phyloP scores from a whole-genome alignment of 2,329 filamentous ascomycete species.

The Arthrobotrys iridis region DNA sequence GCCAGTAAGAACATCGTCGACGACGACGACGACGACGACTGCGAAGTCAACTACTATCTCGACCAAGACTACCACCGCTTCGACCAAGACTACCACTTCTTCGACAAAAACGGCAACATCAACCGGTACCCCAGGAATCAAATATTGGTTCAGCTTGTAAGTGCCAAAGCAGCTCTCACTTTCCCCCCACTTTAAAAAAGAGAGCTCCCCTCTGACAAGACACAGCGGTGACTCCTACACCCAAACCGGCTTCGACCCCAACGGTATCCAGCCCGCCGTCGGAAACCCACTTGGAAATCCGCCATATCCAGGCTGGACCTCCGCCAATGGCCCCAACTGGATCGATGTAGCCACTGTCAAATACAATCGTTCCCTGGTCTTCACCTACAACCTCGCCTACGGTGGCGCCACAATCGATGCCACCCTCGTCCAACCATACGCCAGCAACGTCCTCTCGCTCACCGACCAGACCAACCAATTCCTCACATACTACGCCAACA shows the following conservation, averaged over 20 bases:
- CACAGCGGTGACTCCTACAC: conserved; percentile 70
- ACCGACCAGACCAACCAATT: conserved; percentile 67
- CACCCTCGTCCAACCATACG: conserved; percentile 66
- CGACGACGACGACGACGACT: conserved; percentile 14
- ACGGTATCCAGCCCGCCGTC: conserved; percentile 65
- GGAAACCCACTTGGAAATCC: conserved; percentile 72
- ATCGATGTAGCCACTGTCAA: conserved; percentile 65
- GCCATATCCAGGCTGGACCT: conserved; percentile 66
- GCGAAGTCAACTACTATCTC: conserved; percentile 24
- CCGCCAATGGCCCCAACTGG: conserved; percentile 67
- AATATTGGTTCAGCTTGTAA: conserved; percentile 47
- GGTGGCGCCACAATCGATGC: conserved; percentile 68
- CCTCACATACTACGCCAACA: conserved; percentile 62
- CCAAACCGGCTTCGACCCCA: conserved; percentile 69
- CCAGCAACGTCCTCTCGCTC: conserved; percentile 65
- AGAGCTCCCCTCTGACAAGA: neutral
- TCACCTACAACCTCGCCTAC: conserved; percentile 68
- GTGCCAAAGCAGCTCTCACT: neutral
- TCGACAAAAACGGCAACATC: conserved; percentile 23
- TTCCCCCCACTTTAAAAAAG: neutral
- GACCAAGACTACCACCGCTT: conserved; percentile 13
- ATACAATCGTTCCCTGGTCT: conserved; percentile 64
- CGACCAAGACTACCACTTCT: conserved; percentile 15
- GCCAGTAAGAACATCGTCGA: neutral
- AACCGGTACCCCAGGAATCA: conserved; percentile 23